phyloP scores from a whole-genome alignment of 2,329 filamentous ascomycete species.

The Diaporthe capsici region DNA sequence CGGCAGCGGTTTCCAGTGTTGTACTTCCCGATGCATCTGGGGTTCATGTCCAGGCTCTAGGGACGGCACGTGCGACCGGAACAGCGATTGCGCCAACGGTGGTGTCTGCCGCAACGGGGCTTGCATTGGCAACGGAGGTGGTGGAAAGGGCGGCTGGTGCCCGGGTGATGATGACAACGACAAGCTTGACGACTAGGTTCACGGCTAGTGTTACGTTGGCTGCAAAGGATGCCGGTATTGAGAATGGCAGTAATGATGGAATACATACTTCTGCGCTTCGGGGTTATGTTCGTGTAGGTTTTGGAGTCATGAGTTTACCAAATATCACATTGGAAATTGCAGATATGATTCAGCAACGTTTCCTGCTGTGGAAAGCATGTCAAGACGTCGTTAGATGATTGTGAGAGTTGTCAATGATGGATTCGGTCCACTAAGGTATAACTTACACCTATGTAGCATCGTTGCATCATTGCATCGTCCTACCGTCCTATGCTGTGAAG shows the following conservation, averaged over 20 bases:
- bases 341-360: too few relatives aligned
- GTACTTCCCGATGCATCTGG: constrained; percentile 11
- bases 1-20: constrained; percentile 15
- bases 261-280: too few relatives aligned
- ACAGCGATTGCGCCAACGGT: constrained; percentile 11
- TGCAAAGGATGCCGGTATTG: not conserved
- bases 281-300: not conserved
- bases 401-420: too few relatives aligned
- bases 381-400: too few relatives aligned
- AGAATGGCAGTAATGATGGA: not conserved
- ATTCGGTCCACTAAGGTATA: too few relatives aligned
- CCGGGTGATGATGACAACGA: not conserved
- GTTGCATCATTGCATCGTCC: too few relatives aligned
- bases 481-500: too few relatives aligned
- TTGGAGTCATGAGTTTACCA: not conserved
- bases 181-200: not conserved
- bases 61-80: not conserved
- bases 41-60: not conserved
- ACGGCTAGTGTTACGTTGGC: not conserved
- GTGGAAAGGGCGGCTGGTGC: not conserved
- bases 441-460: too few relatives aligned
- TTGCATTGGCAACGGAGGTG: constrained; percentile 3
- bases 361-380: too few relatives aligned
- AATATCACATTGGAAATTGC: not conserved
- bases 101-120: constrained; percentile 9